Percentiles rank a stretch among this genome's conserved stretches.
Evolutionary conservation across 345 rosid genomes (phyloP).

Genomic region (Arabidopsis arenosa): DNA sequence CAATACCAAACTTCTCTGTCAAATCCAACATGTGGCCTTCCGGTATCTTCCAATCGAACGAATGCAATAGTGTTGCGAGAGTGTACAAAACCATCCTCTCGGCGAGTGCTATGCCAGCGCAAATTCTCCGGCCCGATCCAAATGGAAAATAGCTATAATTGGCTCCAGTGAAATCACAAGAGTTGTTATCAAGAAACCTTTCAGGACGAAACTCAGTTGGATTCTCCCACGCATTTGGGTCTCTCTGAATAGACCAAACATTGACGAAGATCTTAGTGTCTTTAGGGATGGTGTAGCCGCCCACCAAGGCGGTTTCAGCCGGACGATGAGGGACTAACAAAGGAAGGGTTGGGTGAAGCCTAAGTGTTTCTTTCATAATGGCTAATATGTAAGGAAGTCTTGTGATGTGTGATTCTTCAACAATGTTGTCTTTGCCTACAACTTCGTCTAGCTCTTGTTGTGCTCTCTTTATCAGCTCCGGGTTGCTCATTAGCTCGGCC

Average conservation of each 20-base stretch:
- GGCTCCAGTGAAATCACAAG: conserved; percentile 60
- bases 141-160: conserved; percentile 68
- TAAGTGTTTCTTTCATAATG: conserved; percentile 43
- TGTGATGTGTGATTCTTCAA: conserved; percentile 42
- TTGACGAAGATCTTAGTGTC: conserved; percentile 39
- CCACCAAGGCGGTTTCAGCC: not conserved
- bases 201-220: conserved; percentile 25
- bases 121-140: conserved; percentile 79
- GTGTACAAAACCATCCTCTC: conserved; percentile 76
- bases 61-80: conserved; percentile 66
- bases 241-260: conserved; percentile 41
- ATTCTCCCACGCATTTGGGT: conserved; percentile 32
- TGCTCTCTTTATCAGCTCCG: conserved; percentile 20
- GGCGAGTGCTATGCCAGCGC: conserved; percentile 70
- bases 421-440: conserved; percentile 30
- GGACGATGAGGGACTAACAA: conserved; percentile 42
- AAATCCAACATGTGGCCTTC: conserved; percentile 50
- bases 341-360: conserved; percentile 44
- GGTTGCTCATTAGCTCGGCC: conserved; percentile 41
- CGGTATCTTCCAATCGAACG: conserved; percentile 68
- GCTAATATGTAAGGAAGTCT: conserved; percentile 41
- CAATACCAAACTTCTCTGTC: conserved; percentile 74
- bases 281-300: conserved; percentile 38
- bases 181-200: conserved; percentile 32
- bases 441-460: conserved; percentile 41